Conservation (phyloP, 441 rosid genomes). For the Pelargonium citronellum region DNA sequence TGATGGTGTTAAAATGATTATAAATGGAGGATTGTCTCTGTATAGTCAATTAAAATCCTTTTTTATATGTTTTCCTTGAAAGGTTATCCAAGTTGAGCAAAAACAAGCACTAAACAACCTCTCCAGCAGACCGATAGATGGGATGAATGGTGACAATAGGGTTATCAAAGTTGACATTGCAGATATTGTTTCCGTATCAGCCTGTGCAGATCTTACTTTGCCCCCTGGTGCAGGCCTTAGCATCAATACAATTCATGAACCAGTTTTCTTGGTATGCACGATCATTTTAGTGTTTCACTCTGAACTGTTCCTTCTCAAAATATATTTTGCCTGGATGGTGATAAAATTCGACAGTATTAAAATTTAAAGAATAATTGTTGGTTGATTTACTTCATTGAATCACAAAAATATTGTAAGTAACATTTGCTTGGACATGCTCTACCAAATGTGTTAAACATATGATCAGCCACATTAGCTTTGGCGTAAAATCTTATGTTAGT, state of each 20-base stretch:
- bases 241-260: constrained; percentile 67
- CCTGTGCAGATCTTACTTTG: constrained; percentile 85
- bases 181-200: constrained; percentile 74
- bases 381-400: too few relatives aligned
- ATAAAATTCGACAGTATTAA: too few relatives aligned
- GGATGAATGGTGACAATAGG: constrained; percentile 41
- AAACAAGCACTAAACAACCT: constrained; percentile 50
- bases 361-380: too few relatives aligned
- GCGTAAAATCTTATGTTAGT: too few relatives aligned
- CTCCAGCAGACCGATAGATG: constrained; percentile 49
- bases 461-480: too few relatives aligned
- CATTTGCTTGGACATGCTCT: too few relatives aligned
- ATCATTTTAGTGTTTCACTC: constrained; percentile 9
- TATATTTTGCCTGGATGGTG: not conserved
- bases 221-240: constrained; percentile 96
- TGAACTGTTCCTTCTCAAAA: not conserved
- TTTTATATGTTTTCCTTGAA: constrained; percentile 2
- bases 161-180: constrained; percentile 63
- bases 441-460: too few relatives aligned
- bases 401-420: too few relatives aligned
- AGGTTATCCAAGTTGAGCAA: constrained; percentile 53
- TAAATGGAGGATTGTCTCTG: not conserved
- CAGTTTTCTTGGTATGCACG: constrained; percentile 63
- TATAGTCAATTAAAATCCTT: not conserved
- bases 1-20: too few relatives aligned